These are phyloP conservation scores for button mushroom (Agaricus bisporus) DNA, from an alignment of 768 basidiomycete genomes.

Conservation along the genomic window DNA sequence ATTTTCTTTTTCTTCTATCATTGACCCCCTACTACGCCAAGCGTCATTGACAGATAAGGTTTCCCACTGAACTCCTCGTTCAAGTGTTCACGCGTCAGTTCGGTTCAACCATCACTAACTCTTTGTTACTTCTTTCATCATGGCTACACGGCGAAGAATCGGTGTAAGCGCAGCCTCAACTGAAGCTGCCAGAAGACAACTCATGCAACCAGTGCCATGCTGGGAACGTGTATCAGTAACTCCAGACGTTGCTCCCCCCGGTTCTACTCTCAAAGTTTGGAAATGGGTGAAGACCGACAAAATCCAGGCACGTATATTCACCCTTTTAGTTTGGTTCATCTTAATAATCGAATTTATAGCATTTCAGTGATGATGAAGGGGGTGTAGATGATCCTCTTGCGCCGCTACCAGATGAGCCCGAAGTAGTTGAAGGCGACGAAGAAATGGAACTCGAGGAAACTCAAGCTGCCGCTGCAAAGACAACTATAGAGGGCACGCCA, in stretches of 20 bases:
- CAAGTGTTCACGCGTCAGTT: no score
- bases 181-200: constrained; percentile 73
- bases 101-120: neutral
- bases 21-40: neutral
- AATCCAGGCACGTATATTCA: constrained; percentile 49
- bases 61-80: neutral
- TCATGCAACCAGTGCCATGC: constrained; percentile 86
- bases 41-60: neutral
- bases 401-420: constrained; percentile 72
- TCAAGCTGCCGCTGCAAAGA: constrained; percentile 30
- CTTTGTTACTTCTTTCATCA: constrained; percentile 20
- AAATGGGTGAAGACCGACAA: constrained; percentile 82
- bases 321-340: neutral
- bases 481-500: constrained; percentile 30
- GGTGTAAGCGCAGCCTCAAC: constrained; percentile 73
- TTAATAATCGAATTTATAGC: constrained; percentile 34
- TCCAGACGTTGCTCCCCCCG: constrained; percentile 48
- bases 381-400: constrained; percentile 75
- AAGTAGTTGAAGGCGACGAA: constrained; percentile 69
- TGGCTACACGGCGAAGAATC: constrained; percentile 73
- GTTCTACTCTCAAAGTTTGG: constrained; percentile 58
- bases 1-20: constrained; percentile 22
- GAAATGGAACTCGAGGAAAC: constrained; percentile 72
- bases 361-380: constrained; percentile 85
- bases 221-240: constrained; percentile 78